A percentile compares a stretch with the other conserved stretches of the same genome.
These are phyloP conservation scores for Incumbomyces lentus DNA, from an alignment of 2,329 filamentous ascomycete species.

Conservation along the genomic window DNA sequence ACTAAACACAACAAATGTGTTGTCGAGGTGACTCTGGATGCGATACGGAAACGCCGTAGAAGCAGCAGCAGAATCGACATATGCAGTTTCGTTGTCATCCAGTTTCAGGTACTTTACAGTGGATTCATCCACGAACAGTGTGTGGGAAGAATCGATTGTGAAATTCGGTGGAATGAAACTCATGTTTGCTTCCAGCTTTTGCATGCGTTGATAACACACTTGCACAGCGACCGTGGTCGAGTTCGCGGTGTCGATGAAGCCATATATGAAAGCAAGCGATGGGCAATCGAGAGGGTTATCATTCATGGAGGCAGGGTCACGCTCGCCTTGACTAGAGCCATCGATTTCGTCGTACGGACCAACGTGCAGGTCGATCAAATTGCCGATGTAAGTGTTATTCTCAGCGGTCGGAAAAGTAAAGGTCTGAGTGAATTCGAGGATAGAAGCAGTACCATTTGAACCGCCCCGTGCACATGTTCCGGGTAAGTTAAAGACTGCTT, in stretches of 20 bases:
- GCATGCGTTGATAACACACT: constrained; percentile 15
- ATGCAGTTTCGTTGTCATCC: neutral
- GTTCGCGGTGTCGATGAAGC: constrained; percentile 8
- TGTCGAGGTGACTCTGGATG: constrained; percentile 11
- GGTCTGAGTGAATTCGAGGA: constrained; percentile 6
- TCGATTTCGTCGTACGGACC: constrained; percentile 11
- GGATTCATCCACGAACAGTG: constrained; percentile 9
- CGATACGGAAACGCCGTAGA: constrained; percentile 11
- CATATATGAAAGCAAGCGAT: constrained; percentile 16
- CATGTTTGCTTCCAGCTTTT: neutral
- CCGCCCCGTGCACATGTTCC: constrained; percentile 10
- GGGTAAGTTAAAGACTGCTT: constrained; percentile 7
- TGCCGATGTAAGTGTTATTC: constrained; percentile 8
- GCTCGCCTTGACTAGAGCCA: constrained; percentile 9
- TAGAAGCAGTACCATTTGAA: constrained; percentile 6
- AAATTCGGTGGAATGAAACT: too few species aligned
- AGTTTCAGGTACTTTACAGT: neutral
- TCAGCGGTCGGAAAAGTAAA: constrained; percentile 1
- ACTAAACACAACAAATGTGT: constrained; percentile 13
- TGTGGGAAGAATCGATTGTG: neutral
- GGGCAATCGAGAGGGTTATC: constrained; percentile 19
- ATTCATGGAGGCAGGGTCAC: neutral
- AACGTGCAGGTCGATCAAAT: constrained; percentile 16
- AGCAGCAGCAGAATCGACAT: too few species aligned
- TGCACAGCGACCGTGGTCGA: constrained; percentile 1